phyloP scores from a whole-genome alignment of 495 filamentous ascomycete species.

The Evernia prunastri region DNA sequence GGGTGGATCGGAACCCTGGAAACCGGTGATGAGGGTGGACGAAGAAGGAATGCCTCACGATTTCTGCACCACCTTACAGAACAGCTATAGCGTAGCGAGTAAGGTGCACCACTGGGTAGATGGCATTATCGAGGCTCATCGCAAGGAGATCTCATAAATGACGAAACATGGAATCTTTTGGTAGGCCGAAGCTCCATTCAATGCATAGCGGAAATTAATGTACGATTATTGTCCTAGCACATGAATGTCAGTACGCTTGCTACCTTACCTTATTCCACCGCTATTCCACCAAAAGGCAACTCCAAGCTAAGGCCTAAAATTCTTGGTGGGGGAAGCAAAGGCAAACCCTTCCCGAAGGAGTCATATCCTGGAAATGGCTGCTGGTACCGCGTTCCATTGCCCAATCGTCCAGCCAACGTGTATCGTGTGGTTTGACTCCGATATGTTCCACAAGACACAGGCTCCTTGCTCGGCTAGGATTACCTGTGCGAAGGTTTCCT shows the following conservation, averaged over 20 bases:
- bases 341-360: background rate
- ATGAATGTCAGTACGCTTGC: too few species aligned
- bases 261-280: too few species aligned
- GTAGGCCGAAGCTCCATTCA: slow-evolving; percentile 4
- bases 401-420: background rate
- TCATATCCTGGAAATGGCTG: background rate
- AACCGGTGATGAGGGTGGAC: slow-evolving; percentile 66
- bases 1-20: slow-evolving; percentile 34
- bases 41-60: slow-evolving; percentile 68
- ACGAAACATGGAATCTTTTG: background rate
- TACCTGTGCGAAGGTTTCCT: background rate
- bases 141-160: slow-evolving; percentile 13
- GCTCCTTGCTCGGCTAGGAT: background rate
- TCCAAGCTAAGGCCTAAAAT: background rate
- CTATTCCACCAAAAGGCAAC: background rate
- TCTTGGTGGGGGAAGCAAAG: background rate
- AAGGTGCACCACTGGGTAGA: slow-evolving; percentile 25
- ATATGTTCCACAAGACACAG: background rate
- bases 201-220: background rate
- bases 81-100: slow-evolving; percentile 24
- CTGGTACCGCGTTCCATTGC: background rate
- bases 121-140: slow-evolving; percentile 22
- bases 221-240: background rate
- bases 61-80: slow-evolving; percentile 58
- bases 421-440: background rate